A percentile compares a stretch with the other conserved stretches of the same genome.
These are phyloP conservation scores for Coffea humblotiana DNA, from an alignment of 305 asterid species.

Conservation along the genomic window DNA sequence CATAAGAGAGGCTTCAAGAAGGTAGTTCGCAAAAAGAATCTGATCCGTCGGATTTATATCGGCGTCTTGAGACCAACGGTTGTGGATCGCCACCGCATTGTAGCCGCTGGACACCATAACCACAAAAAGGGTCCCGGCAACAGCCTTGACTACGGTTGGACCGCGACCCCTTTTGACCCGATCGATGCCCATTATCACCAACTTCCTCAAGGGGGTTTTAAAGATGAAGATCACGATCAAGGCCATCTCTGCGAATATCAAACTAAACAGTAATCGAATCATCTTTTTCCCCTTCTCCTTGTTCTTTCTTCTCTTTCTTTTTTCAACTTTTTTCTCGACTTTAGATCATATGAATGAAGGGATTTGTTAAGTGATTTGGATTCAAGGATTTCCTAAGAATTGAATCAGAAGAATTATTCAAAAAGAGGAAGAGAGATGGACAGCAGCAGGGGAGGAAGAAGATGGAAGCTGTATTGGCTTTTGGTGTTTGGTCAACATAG, in stretches of 20 bases:
- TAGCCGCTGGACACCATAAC: slow-evolving; percentile 67
- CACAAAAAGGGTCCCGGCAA: slow-evolving; percentile 53
- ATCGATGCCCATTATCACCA: slow-evolving; percentile 75
- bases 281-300: slow-evolving; percentile 8
- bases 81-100: slow-evolving; percentile 56
- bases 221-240: slow-evolving; percentile 80
- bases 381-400: background rate
- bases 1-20: slow-evolving; percentile 94
- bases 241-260: slow-evolving; percentile 70
- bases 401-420: background rate
- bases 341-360: background rate
- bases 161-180: slow-evolving; percentile 83
- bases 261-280: slow-evolving; percentile 64
- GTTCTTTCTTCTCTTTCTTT: slow-evolving; percentile 19
- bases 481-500: background rate
- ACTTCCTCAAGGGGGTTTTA: slow-evolving; percentile 86
- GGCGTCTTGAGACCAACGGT: slow-evolving; percentile 66
- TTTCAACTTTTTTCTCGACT: background rate
- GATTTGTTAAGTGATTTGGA: slow-evolving; percentile 4
- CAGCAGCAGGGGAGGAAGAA: background rate
- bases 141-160: slow-evolving; percentile 67
- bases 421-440: background rate
- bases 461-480: background rate
- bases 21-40: slow-evolving; percentile 61
- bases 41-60: slow-evolving; percentile 88